A percentile compares a stretch with the other conserved stretches of the same genome.
phyloP scores from a whole-genome alignment of 352 stramenopile species.

The Blastocystis sp. region DNA sequence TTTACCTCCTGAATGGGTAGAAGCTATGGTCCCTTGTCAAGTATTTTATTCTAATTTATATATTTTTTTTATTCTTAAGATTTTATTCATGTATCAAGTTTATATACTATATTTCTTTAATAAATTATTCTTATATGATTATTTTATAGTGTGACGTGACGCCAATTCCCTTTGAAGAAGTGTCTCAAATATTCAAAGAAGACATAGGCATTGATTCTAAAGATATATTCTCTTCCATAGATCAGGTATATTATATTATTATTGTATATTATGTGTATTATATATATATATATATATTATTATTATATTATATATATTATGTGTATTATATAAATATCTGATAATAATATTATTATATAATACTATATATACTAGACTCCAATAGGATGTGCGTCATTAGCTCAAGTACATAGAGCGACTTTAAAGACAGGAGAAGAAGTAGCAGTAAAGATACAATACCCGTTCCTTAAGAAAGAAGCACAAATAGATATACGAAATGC shows the following conservation, averaged over 20 bases:
- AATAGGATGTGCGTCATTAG: conserved; percentile 60
- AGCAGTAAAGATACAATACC: conserved; percentile 71
- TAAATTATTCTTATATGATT: too few relatives aligned
- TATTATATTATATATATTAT: too few relatives aligned
- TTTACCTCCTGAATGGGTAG: conserved; percentile 17
- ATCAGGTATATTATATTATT: too few relatives aligned
- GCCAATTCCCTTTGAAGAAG: conserved; percentile 15
- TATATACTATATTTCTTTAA: too few relatives aligned
- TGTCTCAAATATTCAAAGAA: conserved; percentile 15
- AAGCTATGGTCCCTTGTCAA: conserved; percentile 19
- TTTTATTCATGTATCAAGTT: too few relatives aligned
- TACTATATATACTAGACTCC: conserved; percentile 53
- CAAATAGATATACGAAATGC: conserved; percentile 30
- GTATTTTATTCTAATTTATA: not conserved
- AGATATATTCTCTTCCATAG: conserved; percentile 4
- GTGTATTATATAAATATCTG: too few relatives aligned
- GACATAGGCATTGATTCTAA: conserved; percentile 5
- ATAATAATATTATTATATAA: too few relatives aligned
- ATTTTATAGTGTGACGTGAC: conserved; percentile 15
- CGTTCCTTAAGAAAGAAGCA: conserved; percentile 58
- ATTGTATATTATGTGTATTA: too few relatives aligned
- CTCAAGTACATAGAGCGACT: conserved; percentile 57
- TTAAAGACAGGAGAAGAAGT: conserved; percentile 53
- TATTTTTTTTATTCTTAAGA: too few relatives aligned
- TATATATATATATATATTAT: too few relatives aligned